phyloP scores from a whole-genome alignment of 495 filamentous ascomycete genomes.

The Penicillium salamii region DNA sequence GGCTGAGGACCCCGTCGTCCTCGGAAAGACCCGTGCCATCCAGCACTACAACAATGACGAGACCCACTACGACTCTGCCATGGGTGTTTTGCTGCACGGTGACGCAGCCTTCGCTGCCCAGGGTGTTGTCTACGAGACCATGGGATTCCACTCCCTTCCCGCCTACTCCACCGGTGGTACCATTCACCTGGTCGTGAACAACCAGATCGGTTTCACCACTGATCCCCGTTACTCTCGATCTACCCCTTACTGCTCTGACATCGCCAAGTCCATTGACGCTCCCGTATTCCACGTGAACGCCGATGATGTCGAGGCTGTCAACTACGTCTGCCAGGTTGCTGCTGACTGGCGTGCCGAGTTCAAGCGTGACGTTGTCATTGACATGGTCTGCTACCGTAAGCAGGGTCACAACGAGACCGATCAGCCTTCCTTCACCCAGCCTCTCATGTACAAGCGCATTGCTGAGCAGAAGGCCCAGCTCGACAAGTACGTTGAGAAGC shows the following conservation, averaged over 20 bases:
- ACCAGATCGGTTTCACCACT: conserved; percentile 99
- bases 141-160: conserved; percentile 94
- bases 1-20: conserved; percentile 95
- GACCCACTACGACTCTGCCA: conserved; percentile 77
- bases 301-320: conserved; percentile 96
- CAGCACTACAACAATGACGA: conserved; percentile 99
- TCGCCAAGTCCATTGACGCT: conserved; percentile 96
- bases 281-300: conserved; percentile 99
- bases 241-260: conserved; percentile 97
- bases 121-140: conserved; percentile 96
- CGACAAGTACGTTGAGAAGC: conserved; percentile 82
- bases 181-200: conserved; percentile 96
- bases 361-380: conserved; percentile 95
- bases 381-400: conserved; percentile 98
- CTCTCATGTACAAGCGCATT: conserved; percentile 98
- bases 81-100: conserved; percentile 94
- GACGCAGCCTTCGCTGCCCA: conserved; percentile 96
- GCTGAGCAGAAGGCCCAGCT: conserved; percentile 73
- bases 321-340: conserved; percentile 95
- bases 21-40: conserved; percentile 95
- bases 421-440: conserved; percentile 99
- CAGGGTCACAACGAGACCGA: conserved; percentile 99
- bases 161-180: conserved; percentile 97
- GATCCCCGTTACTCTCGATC: conserved; percentile 96
- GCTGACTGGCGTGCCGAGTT: conserved; percentile 97